Percentiles rank a stretch among this genome's conserved stretches.
These are phyloP conservation scores for Paraphaeosphaeria sporulosa DNA, from an alignment of 2,329 filamentous ascomycete genomes.

Conservation along the genomic window DNA sequence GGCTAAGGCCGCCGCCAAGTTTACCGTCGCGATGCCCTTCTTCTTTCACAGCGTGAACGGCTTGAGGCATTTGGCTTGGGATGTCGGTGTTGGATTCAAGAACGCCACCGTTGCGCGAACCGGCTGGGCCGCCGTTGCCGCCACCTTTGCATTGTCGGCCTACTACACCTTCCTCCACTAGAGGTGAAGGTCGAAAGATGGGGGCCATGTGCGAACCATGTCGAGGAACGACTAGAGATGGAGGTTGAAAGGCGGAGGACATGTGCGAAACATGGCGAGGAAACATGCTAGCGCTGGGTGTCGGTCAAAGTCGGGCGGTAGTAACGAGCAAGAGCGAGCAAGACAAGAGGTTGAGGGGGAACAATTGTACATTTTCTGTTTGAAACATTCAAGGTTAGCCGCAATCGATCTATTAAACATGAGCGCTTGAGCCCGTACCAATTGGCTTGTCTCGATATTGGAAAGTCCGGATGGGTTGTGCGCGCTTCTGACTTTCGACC, in stretches of 20 bases:
- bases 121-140: constrained; percentile 69
- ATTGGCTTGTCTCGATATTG: neutral
- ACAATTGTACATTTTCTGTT: constrained; percentile 17
- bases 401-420: constrained; percentile 6
- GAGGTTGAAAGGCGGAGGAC: neutral
- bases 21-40: constrained; percentile 68
- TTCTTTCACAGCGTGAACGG: constrained; percentile 74
- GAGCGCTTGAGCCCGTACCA: neutral
- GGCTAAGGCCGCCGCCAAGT: constrained; percentile 67
- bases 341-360: neutral
- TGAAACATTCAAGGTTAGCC: constrained; percentile 1
- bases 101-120: constrained; percentile 71
- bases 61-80: constrained; percentile 76
- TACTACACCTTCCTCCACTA: constrained; percentile 42
- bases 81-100: constrained; percentile 67
- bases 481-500: no score
- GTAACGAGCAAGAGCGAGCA: neutral
- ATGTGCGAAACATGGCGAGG: no score
- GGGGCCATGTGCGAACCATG: no score
- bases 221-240: constrained; percentile 7
- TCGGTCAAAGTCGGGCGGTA: neutral
- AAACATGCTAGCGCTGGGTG: neutral
- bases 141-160: constrained; percentile 55
- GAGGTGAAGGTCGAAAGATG: constrained; percentile 11
- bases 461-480: neutral